Percentiles rank a stretch among this genome's conserved stretches.
Evolutionary conservation across 495 filamentous ascomycete genomes (phyloP).

Genomic region (Aspergillus funiculosus): DNA sequence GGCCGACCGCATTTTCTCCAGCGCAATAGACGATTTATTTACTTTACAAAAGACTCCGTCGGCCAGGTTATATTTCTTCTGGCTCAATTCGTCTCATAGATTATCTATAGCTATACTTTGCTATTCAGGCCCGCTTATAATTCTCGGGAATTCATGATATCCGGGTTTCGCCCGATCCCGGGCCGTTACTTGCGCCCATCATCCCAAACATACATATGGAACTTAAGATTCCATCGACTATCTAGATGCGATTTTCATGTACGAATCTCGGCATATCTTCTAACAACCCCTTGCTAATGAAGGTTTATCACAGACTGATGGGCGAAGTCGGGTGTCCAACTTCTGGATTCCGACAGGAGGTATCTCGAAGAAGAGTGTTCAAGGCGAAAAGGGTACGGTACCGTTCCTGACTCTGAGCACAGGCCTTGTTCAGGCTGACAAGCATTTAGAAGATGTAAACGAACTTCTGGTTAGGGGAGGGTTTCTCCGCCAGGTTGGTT

Average conservation of each 20-base stretch:
- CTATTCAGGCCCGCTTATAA: no score
- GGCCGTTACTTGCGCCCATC: slow-evolving; percentile 20
- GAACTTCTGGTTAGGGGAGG: slow-evolving; percentile 70
- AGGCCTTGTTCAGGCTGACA: slow-evolving; percentile 1
- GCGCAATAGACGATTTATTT: slow-evolving; percentile 5
- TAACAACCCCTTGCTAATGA: background rate
- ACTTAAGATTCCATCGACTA: slow-evolving; percentile 13
- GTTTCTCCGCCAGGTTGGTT: slow-evolving; percentile 66
- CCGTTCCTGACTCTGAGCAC: background rate
- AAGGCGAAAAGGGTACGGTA: slow-evolving; percentile 38
- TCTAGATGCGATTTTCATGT: slow-evolving; percentile 23
- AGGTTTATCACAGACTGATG: slow-evolving; percentile 43
- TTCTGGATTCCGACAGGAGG: slow-evolving; percentile 76
- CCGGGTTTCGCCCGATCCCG: slow-evolving; percentile 20
- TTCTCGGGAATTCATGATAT: slow-evolving; percentile 19
- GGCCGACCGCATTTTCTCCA: slow-evolving; percentile 17
- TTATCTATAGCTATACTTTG: no score
- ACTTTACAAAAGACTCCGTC: background rate
- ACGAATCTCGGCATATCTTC: slow-evolving; percentile 1
- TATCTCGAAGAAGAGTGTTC: slow-evolving; percentile 50
- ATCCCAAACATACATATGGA: slow-evolving; percentile 19
- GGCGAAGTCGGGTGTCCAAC: slow-evolving; percentile 58
- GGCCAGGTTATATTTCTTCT: background rate
- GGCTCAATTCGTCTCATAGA: background rate
- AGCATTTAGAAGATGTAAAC: slow-evolving; percentile 59